Base-by-base conservation (phyloP, 2,329 filamentous ascomycete genomes). In the Diaporthe destruens region DNA sequence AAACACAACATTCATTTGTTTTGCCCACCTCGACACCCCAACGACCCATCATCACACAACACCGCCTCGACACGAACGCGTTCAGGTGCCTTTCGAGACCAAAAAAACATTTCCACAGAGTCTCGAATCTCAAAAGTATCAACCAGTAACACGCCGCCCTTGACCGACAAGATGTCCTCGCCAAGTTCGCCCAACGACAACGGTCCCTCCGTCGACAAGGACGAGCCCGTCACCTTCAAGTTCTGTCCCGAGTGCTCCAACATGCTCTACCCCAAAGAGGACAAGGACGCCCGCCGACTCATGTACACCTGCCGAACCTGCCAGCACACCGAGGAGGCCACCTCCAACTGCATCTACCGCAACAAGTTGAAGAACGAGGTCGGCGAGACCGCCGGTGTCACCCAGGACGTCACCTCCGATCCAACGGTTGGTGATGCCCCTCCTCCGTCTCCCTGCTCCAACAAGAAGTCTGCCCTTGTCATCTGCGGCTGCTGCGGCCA, bases 201-300 rank as follows among this genome's bases (percentile, higher is more conserved):
- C 29, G 79, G 80, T 73, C 82, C 86, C 76, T 81, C 80, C 74
- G 44, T 47, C 18, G 44, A 47, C 42, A 85, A 87, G 78, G 87
- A 87, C 79, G 91, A 96, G 84, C 94, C 47, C n/a, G 95, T 98
- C 83, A 95, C 94, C 61, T 99, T 98, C 84, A 93, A 94, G 80
- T 99, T 99, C 88, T 99, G 96, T 87, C 95, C 94, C 78, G 96
- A 99, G 88, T 99, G 96, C 86, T 98, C 95, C 79, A 99, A 99
- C 87, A 93, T 99, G 89, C 88, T 99, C 71, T 98, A 98, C 81
- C 96, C 96, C 66, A 96, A 97, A 84, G 97, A 99, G 87, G 95
- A 99, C 84, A 91, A 92, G 75, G 87, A 92, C 74, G 91, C 91
- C 75, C 94, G 94, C 85, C 92, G 91, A 79, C 91, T 99, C 77